A percentile compares a stretch with the other conserved stretches of the same genome.
Conservation (phyloP, 2,329 filamentous ascomycete species). For the Cladophialophora chaetospira region DNA sequence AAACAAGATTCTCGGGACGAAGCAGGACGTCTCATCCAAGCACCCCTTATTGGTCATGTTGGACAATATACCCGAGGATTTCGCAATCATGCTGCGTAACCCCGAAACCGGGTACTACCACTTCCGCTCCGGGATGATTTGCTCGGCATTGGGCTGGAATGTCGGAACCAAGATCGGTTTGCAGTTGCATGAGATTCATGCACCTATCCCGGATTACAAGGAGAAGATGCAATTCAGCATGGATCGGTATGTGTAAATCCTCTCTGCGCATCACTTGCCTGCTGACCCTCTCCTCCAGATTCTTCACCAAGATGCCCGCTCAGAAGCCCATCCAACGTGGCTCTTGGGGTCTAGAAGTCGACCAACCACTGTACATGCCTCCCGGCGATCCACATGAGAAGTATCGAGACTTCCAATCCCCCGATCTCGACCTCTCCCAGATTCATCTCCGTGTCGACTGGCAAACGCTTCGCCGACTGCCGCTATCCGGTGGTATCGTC, state of each 20-base stretch:
- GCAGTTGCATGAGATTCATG: conserved; percentile 70
- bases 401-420: conserved; percentile 60
- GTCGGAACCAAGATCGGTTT: conserved; percentile 72
- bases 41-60: conserved; percentile 71
- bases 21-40: conserved; percentile 61
- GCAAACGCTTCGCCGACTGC: conserved; percentile 80
- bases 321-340: conserved; percentile 78
- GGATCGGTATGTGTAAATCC: conserved; percentile 63
- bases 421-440: conserved; percentile 58
- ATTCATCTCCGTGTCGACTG: conserved; percentile 78
- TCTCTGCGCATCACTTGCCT: not conserved
- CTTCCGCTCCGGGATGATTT: conserved; percentile 75
- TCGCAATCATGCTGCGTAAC: conserved; percentile 73
- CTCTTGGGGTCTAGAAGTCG: conserved; percentile 80
- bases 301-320: conserved; percentile 75
- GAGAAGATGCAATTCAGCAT: conserved; percentile 87
- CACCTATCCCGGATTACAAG: conserved; percentile 76
- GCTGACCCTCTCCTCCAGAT: conserved; percentile 51
- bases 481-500: conserved; percentile 71
- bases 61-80: conserved; percentile 82
- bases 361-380: conserved; percentile 73
- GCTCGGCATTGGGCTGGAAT: conserved; percentile 80
- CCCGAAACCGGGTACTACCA: conserved; percentile 71
- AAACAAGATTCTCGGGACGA: conserved; percentile 68
- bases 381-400: conserved; percentile 66